Evolutionary conservation across 202 grass and related monocot species (phyloP), one percentile per base, ranked within the genome.

Genomic region (Hordeum pubiflorum): DNA sequence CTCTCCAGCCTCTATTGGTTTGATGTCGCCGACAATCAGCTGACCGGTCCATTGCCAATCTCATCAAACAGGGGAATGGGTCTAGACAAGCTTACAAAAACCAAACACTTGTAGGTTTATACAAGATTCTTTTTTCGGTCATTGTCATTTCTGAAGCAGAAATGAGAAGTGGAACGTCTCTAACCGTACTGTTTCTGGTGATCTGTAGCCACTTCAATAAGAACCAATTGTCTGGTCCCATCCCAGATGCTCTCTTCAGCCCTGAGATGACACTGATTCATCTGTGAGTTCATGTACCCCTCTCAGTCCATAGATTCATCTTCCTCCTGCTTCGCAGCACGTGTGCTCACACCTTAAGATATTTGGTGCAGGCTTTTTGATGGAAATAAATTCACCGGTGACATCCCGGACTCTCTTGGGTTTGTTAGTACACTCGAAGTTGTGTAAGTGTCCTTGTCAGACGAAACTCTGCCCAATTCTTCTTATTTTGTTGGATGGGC

Each of bases 21-120:
- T 18, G 96, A 99, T 58, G 73, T 99, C 1, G 81, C 96, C 3
- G 87, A 99, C 72, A 99, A 99, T 76, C 83, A 84, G 10, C 58
- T 99, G 75, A 91, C 54, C 2, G 92, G 96, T 18, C 37, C 87
- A 56, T 78, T 99, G 44, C 96, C 96, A 0, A 80, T 99, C 43
- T 99, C 96, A 24, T 79, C 82, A 76, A 69, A 76, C 29, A 83
- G 8, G 22, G 68, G 50, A 72, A 88, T 82, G 72, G 96, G 96
- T 67, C 78, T 99, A 18, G 92, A 99, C 72, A 87, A 88, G 77
- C 96, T 99, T 75, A 20, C 79, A 55, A 79, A 87, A 50, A 90
- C 89, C 34, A 89, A 82, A 63, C 96, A 99, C 81, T 99, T 99
- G 96, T 99, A 91, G 59, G 96, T 87, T 60, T n/a, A n/a, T n/a